Evolutionary conservation across 2,329 filamentous ascomycete genomes (phyloP), one percentile per base, ranked within the genome.

Genomic region (Botrytis aclada): DNA sequence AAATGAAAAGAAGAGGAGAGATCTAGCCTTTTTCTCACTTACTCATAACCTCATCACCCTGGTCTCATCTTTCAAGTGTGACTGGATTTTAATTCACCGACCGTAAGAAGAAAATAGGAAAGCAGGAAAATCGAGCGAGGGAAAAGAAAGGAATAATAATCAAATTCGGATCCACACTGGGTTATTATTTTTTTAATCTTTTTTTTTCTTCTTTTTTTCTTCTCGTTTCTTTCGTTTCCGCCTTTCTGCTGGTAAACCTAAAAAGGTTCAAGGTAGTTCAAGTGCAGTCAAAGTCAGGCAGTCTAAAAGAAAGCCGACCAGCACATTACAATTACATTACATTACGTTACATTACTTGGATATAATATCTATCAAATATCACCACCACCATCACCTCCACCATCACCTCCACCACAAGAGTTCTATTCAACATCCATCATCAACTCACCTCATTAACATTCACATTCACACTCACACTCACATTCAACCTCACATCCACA

Each of bases 51-150:
- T 12, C 54, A 37, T 37, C 9, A 61, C 58, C 58, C 58, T 25
- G n/a, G n/a, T n/a, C n/a, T n/a, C n/a, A n/a, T n/a, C n/a, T n/a
- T n/a, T n/a, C n/a, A n/a, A n/a, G n/a, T n/a, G n/a, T n/a, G 43
- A 47, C 63, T 65, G 4, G 63, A 63, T 37, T 51, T 62, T 70
- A 63, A 63, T 71, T 71, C 69, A 71, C 58, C 69, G 69, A 71
- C 69, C 54, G 41, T 56, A 10, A 29, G 37, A 54, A 54, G 43
- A 22, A 70, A 39, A 61, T 3, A 45, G 45, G 22, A 47, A 47
- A 47, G 7, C 1, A 47, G 45, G 12, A 37, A 61, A 54, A 29
- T 41, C 22, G 39, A n/a, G n/a, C 34, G n/a, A n/a, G n/a, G 4
- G 25, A 37, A 56, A 29, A 39, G 45, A n/a, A n/a, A 54, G 29